These are phyloP conservation scores for Cercis canadensis DNA, from an alignment of 306 rosid species.

Conservation along the genomic window DNA sequence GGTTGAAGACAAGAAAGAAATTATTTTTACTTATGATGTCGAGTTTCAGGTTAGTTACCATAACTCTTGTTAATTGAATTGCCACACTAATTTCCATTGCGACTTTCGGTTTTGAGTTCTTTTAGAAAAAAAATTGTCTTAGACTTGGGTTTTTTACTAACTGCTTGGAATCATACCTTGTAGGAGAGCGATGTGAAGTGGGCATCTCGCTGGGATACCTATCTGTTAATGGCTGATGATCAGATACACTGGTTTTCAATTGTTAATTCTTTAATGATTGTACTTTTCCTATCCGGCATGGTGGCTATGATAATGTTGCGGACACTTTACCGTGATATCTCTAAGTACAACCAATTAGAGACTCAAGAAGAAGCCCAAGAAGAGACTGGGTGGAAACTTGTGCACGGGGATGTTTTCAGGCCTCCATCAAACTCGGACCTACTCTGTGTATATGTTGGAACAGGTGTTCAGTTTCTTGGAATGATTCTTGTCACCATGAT, in stretches of 20 bases:
- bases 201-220: slow-evolving; percentile 86
- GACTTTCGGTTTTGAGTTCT: too few species aligned
- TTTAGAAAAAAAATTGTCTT: too few species aligned
- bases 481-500: slow-evolving; percentile 74
- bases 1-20: slow-evolving; percentile 72
- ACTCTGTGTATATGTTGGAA: slow-evolving; percentile 74
- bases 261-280: slow-evolving; percentile 77
- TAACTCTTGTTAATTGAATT: slow-evolving; percentile 7
- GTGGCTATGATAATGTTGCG: slow-evolving; percentile 83
- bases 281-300: slow-evolving; percentile 78
- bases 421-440: slow-evolving; percentile 66
- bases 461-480: slow-evolving; percentile 76
- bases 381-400: slow-evolving; percentile 81
- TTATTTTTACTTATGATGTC: slow-evolving; percentile 73
- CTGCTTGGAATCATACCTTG: slow-evolving; percentile 24
- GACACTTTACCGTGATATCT: slow-evolving; percentile 78
- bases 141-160: slow-evolving; percentile 17
- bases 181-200: slow-evolving; percentile 77
- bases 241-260: slow-evolving; percentile 86
- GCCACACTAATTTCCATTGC: neutral
- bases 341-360: slow-evolving; percentile 75
- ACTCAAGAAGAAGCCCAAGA: slow-evolving; percentile 85
- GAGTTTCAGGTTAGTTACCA: slow-evolving; percentile 60
- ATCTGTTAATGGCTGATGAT: slow-evolving; percentile 81
- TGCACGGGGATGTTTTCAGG: slow-evolving; percentile 76